Base-by-base conservation (phyloP, 257 asterid species). In the Primulina tabacum region DNA sequence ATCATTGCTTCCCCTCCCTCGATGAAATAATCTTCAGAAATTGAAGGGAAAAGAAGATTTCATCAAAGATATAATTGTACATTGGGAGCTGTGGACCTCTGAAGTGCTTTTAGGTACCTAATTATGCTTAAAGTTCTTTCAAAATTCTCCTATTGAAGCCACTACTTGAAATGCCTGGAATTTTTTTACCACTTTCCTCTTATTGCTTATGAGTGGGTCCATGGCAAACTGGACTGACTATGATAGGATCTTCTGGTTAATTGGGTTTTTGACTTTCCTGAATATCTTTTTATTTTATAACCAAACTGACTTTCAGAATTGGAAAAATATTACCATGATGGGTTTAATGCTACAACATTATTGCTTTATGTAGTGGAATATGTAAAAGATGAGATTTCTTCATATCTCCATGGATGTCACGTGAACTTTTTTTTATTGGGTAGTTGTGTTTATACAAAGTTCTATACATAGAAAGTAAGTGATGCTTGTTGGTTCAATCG, bases 21-120 rank as follows among this genome's bases (percentile, higher is more conserved):
- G 17, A 37, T 57, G 60, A 63, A 63, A 55, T 64, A 55, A 28
- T 62, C 33, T 52, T 1, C 3, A 8, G 4, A 65, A 37, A 7
- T 37, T 37, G 2, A 9, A 57, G 34, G 17, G 67, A 28, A 64
- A 1, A 6, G 21, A 16, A 56, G 21, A 60, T 53, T 68, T 78
- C 75, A 60, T 70, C 71, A 26, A 60, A 56, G 64, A 53, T 68
- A 71, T 77, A 52, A 69, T 76, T 68, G 65, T 70, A 43, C 5
- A 68, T 65, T 59, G 69, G 73, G 65, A 34, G 74, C 40, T 57
- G 73, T 60, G 73, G 75, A 62, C 65, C 64, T 58, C 24, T 28
- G 21, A 60, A 60, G 55, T 63, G 75, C 72, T 68, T 65, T 73
- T 47, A 38, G 77, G 64, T 72, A 68, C 62, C 55, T 38, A 52